Conservation (phyloP, 345 rosid genomes). For the Mallotus nudiflorus region DNA sequence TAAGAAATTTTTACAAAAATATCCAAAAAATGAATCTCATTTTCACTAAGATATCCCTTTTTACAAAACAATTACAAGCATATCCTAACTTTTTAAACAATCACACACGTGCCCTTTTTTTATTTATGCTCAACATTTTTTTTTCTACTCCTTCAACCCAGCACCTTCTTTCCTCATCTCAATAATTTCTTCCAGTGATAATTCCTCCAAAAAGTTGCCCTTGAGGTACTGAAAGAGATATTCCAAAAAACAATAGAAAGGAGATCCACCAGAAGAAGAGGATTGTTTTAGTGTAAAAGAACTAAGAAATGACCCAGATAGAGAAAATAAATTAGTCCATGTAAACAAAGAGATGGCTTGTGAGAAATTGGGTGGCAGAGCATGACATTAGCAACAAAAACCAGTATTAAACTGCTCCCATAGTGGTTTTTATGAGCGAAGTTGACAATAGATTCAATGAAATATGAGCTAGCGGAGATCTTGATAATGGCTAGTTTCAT, state of each 20-base stretch:
- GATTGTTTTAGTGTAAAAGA: not conserved
- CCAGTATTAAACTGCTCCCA: conserved; percentile 42
- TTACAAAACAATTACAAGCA: too few species aligned
- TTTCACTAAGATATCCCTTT: too few species aligned
- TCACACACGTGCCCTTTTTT: too few species aligned
- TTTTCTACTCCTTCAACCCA: too few species aligned
- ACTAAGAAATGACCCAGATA: conserved; percentile 43
- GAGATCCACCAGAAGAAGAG: conserved; percentile 6
- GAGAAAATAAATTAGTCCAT: conserved; percentile 44
- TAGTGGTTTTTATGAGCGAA: conserved; percentile 35
- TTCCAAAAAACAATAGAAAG: conserved; percentile 35
- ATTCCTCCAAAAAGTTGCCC: conserved; percentile 57
- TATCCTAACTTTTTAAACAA: too few species aligned
- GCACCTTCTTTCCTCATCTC: too few species aligned
- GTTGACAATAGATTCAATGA: conserved; percentile 36
- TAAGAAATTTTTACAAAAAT: too few species aligned
- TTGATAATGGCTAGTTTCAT: conserved; percentile 50
- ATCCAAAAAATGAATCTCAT: too few species aligned
- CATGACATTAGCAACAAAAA: conserved; percentile 40
- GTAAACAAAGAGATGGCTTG: conserved; percentile 31
- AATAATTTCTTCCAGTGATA: conserved; percentile 49
- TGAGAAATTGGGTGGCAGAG: conserved; percentile 47
- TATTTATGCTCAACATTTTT: too few species aligned
- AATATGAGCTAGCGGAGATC: conserved; percentile 49
- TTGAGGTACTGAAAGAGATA: conserved; percentile 49